Evolutionary conservation across 192 early-diverging fungal species (phyloP), one percentile per base, ranked within the genome.

Genomic region (Backusella westeae): DNA sequence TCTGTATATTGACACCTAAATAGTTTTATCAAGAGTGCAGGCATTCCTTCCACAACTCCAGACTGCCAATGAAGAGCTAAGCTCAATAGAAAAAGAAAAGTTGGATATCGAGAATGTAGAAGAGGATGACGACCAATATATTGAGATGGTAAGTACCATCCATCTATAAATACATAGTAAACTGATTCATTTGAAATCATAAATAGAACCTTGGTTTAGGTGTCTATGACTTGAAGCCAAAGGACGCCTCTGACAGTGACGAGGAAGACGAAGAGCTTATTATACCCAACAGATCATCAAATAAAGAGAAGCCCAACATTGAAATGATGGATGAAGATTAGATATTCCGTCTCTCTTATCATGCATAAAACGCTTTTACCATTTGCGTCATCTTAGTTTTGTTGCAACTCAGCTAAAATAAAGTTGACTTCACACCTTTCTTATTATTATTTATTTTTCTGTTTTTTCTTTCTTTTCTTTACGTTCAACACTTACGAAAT

Each of bases 81-180:
- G 83, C 10, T 78, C 73, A 6, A 71, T 75, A 34, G 82, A 88
- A 65, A 84, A 86, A 6, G 81, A 81, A 34, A 52, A 84, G 19
- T 72, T 89, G 15, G 86, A 89, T 71, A 89, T 89, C 71, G 88
- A 89, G 41, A 80, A 86, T 56, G 85, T 89, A 2, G 86, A 86
- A 15, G 88, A 87, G 19, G 81, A 81, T 42, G 15, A 41, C 4
- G 88, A 84, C 19, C 85, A 85, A 41, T 89, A 87, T 68, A 89
- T 89, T 39, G 88, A 89, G 67, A 83, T 84, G 90, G 89, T 78
- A 49, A 85, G 69, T 6, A 32, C 32, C 32, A 32, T 32, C 32
- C 32, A 32, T 32, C 32, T 3, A 32, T 32, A 2, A 3, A 32
- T 32, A 3, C 32, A 32, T 32, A 32, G 1, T 32, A 32, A 32